These are phyloP conservation scores for Aureobasidium vineae DNA, from an alignment of 2,329 filamentous ascomycete genomes.

Conservation along the genomic window DNA sequence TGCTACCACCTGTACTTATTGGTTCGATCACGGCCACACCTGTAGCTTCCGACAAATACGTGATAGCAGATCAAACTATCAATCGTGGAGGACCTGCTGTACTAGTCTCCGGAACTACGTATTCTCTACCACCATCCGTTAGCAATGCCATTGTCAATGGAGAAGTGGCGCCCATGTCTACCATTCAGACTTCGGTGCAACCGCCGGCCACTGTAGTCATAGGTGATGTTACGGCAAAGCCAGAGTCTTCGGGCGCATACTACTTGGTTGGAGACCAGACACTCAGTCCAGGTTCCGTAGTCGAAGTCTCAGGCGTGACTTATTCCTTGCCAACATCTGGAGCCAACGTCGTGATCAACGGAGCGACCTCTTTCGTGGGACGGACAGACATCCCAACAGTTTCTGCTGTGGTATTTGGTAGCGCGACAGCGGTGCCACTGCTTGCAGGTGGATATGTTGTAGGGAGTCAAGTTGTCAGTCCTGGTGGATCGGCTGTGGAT, in stretches of 20 bases:
- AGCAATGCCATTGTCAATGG: neutral
- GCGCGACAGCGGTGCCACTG: neutral
- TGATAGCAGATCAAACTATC: neutral
- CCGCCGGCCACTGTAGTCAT: neutral
- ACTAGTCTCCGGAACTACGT: neutral
- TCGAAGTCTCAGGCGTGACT: neutral
- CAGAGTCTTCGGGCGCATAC: slow-evolving; percentile 15
- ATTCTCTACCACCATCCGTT: neutral
- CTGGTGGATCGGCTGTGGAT: neutral
- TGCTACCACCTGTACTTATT: neutral
- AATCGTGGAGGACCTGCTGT: neutral
- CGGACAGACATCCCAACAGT: neutral
- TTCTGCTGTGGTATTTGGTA: slow-evolving; percentile 3
- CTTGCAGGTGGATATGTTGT: slow-evolving; percentile 6
- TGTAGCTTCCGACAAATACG: neutral
- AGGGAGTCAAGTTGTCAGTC: neutral
- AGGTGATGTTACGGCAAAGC: neutral
- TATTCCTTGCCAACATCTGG: slow-evolving; percentile 7
- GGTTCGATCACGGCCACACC: neutral
- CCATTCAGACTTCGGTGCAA: neutral
- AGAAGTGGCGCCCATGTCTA: neutral
- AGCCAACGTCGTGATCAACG: neutral
- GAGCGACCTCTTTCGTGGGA: neutral
- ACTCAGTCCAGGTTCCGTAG: neutral
- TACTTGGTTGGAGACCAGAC: slow-evolving; percentile 1